Evolutionary conservation across 202 grass and related monocot genomes (phyloP), one percentile per base, ranked within the genome.

Genomic region (Setaria viridis): DNA sequence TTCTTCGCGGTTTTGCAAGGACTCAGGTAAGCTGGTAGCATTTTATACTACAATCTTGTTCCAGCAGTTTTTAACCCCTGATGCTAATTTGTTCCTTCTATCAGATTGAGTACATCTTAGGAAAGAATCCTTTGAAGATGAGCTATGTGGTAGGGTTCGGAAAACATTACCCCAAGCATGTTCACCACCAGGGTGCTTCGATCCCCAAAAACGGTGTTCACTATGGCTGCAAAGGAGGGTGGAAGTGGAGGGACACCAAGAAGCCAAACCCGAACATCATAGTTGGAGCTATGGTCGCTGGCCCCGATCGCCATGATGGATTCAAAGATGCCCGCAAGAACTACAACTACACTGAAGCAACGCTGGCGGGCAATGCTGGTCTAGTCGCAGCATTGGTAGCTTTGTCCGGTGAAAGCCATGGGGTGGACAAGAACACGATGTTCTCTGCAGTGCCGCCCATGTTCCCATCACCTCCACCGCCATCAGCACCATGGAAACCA

Each of bases 71-170:
- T 43, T 9, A 19, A 21, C 4, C 20, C 30, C 34, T 66, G 62
- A 1, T 53, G 70, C 33, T 82, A 75, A 77, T 74, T 77, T 54
- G 4, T 12, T 79, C 37, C 60, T 60, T 41, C 6, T 88, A 72
- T 67, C 80, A 99, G 97, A 88, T 99, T 4, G 82, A 94, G 62
- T 99, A 99, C 59, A 90, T 99, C 76, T 79, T 99, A 20, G 97
- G 97, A 16, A 99, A 99, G 67, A 99, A 99, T 76, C 93, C 91
- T 62, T 78, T 79, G 77, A 96, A 99, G 89, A 94, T 96, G 97
- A 99, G 97, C 65, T 96, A 96, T 64, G 86, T 99, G 41, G 90
- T 96, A 64, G 96, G 97, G 70, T 94, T 90, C 2, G 88, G 93
- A 65, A 86, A 82, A 0, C 92, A 58, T 59, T 96, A 92, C 66